Evolutionary conservation across 129 eudicot genomes (phyloP), one percentile per base, ranked within the genome.

Genomic region (Lonicera japonica): DNA sequence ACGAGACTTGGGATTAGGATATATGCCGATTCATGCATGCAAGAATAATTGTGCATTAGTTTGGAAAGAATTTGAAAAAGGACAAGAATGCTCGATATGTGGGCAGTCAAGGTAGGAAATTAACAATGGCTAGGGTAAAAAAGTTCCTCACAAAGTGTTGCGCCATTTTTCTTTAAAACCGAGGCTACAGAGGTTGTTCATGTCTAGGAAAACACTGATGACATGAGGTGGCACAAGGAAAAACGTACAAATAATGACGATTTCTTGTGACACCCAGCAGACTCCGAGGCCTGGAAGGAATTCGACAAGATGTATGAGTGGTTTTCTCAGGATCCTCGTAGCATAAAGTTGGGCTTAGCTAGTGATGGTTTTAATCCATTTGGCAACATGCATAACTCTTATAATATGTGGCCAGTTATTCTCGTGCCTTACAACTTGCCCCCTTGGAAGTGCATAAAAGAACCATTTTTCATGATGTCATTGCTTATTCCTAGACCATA

Each of bases 371-470:
- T 64, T 21, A 46, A 25, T 48, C 58, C 69, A 4, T 21, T 5
- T 63, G 56, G 56, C 5, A 63, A 21, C 21, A 20, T 63, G 11
- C 38, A 50, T 45, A 63, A 15, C 13, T 10, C 17, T 4, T 38
- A 63, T 22, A 46, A 50, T 10, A 41, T 46, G 23, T 63, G 68
- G 68, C 56, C 56, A 17, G 56, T 63, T 12, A 21, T 63, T 7
- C 48, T 41, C 25, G 20, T 46, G 18, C 25, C 36, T 0, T 64
- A 50, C 11, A 64, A 64, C 17, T 22, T 64, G 58, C 58, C 69
- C 48, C 58, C 57, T 19, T 38, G 10, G 54, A 14, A 36, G 2
- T 62, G 54, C 23, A 62, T 62, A 54, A 62, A 62, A 8, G 50
- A 43, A 4, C 10, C 43, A 38, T 19, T 17, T 43, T 9, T 61